Evolutionary conservation across 805 yeast genomes (phyloP), one percentile per base, ranked within the genome.

Genomic region (Candida cerambycidarum): DNA sequence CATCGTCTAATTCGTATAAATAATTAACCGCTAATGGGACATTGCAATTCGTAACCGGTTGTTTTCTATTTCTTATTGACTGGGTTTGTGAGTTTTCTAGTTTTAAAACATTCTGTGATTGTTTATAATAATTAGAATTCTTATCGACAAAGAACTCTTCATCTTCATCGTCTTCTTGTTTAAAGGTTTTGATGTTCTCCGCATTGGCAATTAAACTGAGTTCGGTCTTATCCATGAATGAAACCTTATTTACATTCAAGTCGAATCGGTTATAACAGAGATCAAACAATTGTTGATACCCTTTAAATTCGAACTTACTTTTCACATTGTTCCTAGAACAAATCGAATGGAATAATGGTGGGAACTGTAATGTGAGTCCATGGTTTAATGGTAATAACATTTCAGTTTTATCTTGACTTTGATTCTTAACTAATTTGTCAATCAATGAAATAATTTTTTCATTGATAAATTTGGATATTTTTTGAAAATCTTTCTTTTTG

Each of bases 391-490:
- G 52, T 23, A 51, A 43, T 4, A 50, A 31, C 6, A 9, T 16
- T 9, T 18, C 39, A 11, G 27, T 17, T 2, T 29, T 15, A 8
- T 43, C 16, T 17, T 24, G 5, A 18, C 15, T 25, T 15, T 58
- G 47, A 6, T 33, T 34, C n/a, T 36, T 24, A 16, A 18, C 33
- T 14, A 60, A 47, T 6, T 28, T 39, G 9, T 50, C 39, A 15
- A 67, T 47, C 31, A 67, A 42, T 13, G 50, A 43, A 18, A 44
- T 23, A 3, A 66, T 45, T 23, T 54, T 55, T 5, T 24, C n/a
- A 44, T 63, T 65, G 31, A 65, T 49, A 38, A 55, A 62, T 29
- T 46, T 40, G 19, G 59, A 44, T 43, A 58, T 62, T 21, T 53
- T 48, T 14, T 50, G 41, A 14, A 61, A 51, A 48, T 61, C 62